Percentiles rank a stretch among this genome's conserved stretches.
These are phyloP conservation scores for Tetradesmus lagerheimii DNA, from an alignment of 139 green algal genomes.

Conservation along the genomic window DNA sequence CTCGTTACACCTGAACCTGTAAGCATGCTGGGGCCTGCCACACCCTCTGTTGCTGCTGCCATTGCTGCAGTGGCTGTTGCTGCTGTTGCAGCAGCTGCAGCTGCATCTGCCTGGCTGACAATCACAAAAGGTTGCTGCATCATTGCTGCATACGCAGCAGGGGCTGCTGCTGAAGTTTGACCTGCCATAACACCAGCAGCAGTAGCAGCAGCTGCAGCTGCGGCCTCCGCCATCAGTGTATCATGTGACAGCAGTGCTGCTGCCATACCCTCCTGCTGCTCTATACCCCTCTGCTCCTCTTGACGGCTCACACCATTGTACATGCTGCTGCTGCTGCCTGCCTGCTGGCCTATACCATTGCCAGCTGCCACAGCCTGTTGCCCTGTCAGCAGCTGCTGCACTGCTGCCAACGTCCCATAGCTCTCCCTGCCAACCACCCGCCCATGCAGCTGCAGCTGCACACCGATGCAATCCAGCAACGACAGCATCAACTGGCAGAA, in stretches of 20 bases:
- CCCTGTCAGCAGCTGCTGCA: conserved; percentile 8
- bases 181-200: not conserved
- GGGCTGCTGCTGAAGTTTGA: not conserved
- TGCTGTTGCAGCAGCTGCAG: not conserved
- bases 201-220: not conserved
- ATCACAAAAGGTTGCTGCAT: no score
- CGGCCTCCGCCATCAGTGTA: not conserved
- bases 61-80: not conserved
- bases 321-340: not conserved
- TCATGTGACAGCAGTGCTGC: not conserved
- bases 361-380: conserved; percentile 45
- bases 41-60: not conserved
- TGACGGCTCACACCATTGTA: not conserved
- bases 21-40: not conserved
- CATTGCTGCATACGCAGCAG: not conserved
- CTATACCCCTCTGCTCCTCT: not conserved
- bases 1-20: not conserved
- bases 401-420: not conserved
- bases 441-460: conserved; percentile 29
- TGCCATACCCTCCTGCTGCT: not conserved
- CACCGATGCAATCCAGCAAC: conserved; percentile 67
- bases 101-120: not conserved
- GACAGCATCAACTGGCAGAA: conserved; percentile 54
- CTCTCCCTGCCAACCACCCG: not conserved
- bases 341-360: no score